A percentile compares a stretch with the other conserved stretches of the same genome.
These are phyloP conservation scores for Cryphonectria naterciae DNA, from an alignment of 2,329 filamentous ascomycete genomes.

Conservation along the genomic window DNA sequence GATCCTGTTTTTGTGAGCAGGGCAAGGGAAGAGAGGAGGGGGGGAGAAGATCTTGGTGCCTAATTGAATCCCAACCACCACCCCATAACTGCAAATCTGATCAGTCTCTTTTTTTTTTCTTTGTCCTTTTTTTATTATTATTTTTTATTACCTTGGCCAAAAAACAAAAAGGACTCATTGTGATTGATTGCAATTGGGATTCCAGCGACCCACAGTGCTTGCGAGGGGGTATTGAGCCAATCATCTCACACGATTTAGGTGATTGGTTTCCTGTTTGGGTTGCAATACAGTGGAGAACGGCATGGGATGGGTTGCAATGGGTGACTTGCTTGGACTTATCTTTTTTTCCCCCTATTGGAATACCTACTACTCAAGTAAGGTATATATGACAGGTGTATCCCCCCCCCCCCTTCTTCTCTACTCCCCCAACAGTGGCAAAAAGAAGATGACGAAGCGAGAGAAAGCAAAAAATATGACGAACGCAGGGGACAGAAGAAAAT, in stretches of 20 bases:
- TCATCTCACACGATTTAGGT: background rate
- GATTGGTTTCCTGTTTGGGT: background rate
- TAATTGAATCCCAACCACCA: background rate
- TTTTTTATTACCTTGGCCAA: too few species aligned
- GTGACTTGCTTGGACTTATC: background rate
- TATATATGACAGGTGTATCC: background rate
- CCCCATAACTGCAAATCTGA: background rate
- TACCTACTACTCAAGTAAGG: background rate
- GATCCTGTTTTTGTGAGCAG: background rate
- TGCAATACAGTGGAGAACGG: background rate
- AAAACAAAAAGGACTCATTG: background rate
- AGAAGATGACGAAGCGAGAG: background rate
- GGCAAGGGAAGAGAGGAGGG: too few species aligned
- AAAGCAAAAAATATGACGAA: background rate
- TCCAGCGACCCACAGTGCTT: background rate
- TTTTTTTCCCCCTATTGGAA: background rate
- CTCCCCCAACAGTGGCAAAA: background rate
- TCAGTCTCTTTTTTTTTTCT: background rate
- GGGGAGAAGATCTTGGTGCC: background rate
- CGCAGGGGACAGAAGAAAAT: background rate
- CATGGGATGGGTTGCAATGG: background rate
- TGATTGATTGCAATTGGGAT: background rate
- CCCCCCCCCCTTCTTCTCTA: too few species aligned
- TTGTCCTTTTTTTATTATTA: too few species aligned
- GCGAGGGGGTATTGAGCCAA: background rate